Evolutionary conservation across 2,329 filamentous ascomycete species (phyloP), one percentile per base, ranked within the genome.

Genomic region (Apiospora phragmitis): DNA sequence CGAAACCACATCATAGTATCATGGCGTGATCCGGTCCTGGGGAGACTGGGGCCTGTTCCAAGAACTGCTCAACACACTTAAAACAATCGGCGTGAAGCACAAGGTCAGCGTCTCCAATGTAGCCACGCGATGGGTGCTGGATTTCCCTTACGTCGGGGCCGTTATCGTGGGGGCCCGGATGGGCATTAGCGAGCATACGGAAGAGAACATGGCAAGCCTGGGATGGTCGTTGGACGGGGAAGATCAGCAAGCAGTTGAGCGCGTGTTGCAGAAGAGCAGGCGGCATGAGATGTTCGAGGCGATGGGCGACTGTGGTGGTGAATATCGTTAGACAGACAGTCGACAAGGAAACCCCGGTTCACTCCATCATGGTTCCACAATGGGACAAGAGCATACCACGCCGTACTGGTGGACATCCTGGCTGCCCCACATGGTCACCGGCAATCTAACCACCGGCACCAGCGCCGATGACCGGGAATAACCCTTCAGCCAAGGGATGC

Each of bases 101-200:
- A 43, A 67, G 8, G 77, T 79, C n/a, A 75, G 71, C 14, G 69
- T 79, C 38, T 72, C 80, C 9, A 79, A 79, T 55, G 73, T 80
- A 18, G 79, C 79, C 7, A 76, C 77, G 26, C 75, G 80, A 29
- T 81, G 80, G 80, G 77, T 81, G 1, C 72, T 81, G 59, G 77
- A 80, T 68, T 77, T 80, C 49, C 75, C 75, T 0, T 69, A 73
- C n/a, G 80, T 80, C 4, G 79, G 80, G 24, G 79, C 79, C 18
- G 79, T 81, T 16, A 79, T 81, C 42, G 79, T 81, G 14, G 79
- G 80, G 9, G 78, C 79, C 7, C 71, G 78, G 11, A 74, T 80
- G 2, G 79, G 80, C 1, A 73, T 80, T 14, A 75, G 76, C 7
- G 72, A 72, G 11, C 77, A 76, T 32, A 74, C 72, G 32, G 49